Conservation (phyloP, 2,329 filamentous ascomycete species). For the Fusarium sp. region DNA sequence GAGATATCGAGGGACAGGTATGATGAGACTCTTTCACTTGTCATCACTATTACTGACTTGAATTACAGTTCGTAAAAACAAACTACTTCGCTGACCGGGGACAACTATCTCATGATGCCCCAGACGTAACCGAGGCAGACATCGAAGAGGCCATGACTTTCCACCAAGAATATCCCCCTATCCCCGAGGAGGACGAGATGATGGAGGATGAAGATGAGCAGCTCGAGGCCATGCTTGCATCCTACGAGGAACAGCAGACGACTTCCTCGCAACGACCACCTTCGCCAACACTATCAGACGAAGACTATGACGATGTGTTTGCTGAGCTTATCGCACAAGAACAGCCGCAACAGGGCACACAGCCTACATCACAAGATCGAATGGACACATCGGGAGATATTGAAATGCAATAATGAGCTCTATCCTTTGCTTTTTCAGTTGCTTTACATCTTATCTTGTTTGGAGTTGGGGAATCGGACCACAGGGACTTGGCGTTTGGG, state of each 20-base stretch:
- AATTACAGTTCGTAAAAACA: conserved; percentile 54
- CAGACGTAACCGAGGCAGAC: conserved; percentile 63
- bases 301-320: conserved; percentile 76
- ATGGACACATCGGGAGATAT: conserved; percentile 64
- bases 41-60: conserved; percentile 19
- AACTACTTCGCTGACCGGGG: conserved; percentile 54
- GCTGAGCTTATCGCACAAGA: conserved; percentile 56
- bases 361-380: conserved; percentile 53
- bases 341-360: conserved; percentile 29
- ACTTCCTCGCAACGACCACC: conserved; percentile 47
- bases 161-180: conserved; percentile 46
- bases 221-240: conserved; percentile 69
- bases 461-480: conserved; percentile 41
- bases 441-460: conserved; percentile 29
- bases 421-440: neutral
- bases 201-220: conserved; percentile 73
- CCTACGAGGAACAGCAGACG: conserved; percentile 56
- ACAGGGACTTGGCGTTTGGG: conserved; percentile 42
- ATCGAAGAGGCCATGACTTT: conserved; percentile 65
- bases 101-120: conserved; percentile 55
- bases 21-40: neutral
- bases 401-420: conserved; percentile 31
- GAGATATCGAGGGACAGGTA: conserved; percentile 73
- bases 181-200: conserved; percentile 59
- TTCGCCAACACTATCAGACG: conserved; percentile 63